phyloP scores from a whole-genome alignment of 2,329 filamentous ascomycete species.

The Venturiaceae sp. region DNA sequence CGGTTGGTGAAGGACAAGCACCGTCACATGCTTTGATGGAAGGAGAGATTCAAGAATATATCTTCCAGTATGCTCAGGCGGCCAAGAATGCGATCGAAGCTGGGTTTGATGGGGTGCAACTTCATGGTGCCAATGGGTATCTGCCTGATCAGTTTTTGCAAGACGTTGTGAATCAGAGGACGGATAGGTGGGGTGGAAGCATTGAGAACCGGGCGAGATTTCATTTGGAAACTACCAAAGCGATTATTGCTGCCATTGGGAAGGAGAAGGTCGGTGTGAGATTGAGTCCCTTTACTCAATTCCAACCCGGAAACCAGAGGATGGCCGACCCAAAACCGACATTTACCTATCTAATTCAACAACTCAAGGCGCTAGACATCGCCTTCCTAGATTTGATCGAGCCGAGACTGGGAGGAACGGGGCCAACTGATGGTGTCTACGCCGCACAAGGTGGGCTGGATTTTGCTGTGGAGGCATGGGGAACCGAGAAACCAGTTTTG shows the following conservation, averaged over 20 bases:
- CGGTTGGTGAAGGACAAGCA: conserved; percentile 23
- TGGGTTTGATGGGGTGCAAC: conserved; percentile 52
- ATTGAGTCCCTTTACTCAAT: conserved; percentile 50
- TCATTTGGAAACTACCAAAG: conserved; percentile 42
- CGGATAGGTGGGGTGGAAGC: conserved; percentile 36
- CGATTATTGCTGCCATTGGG: conserved; percentile 42
- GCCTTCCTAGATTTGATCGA: conserved; percentile 56
- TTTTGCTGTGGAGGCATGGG: conserved; percentile 8
- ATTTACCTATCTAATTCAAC: conserved; percentile 47
- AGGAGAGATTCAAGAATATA: conserved; percentile 27
- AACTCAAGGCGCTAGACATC: conserved; percentile 42
- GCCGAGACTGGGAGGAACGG: conserved; percentile 40
- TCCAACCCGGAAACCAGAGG: conserved; percentile 46
- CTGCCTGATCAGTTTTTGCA: conserved; percentile 55
- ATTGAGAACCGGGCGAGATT: conserved; percentile 43
- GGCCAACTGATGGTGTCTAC: conserved; percentile 18
- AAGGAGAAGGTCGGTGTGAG: conserved; percentile 45
- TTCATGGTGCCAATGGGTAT: conserved; percentile 39
- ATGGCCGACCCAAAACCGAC: conserved; percentile 55
- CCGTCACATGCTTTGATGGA: conserved; percentile 25
- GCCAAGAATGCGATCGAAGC: conserved; percentile 33
- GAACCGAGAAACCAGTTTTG: conserved; percentile 18
- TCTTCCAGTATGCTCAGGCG: conserved; percentile 29
- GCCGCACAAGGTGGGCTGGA: conserved; percentile 21
- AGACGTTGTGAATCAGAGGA: conserved; percentile 44